Evolutionary conservation across 2,329 filamentous ascomycete genomes (phyloP).

Genomic region (Microsporum audouinii): DNA sequence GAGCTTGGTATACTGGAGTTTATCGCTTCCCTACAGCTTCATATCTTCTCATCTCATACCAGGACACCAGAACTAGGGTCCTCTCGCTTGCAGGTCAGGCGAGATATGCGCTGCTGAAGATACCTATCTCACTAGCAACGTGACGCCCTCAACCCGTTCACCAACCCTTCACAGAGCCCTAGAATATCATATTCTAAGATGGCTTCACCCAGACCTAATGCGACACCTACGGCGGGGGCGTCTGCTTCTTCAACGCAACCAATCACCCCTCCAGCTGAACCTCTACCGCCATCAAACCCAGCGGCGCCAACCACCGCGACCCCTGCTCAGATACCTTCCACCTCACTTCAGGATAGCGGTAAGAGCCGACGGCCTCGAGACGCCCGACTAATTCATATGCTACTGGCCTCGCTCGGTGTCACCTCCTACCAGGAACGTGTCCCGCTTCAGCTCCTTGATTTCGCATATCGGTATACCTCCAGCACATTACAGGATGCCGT

Average conservation of each 20-base stretch:
- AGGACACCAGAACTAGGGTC: background rate
- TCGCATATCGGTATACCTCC: slow-evolving; percentile 44
- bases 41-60: background rate
- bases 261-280: slow-evolving; percentile 27
- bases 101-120: background rate
- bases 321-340: slow-evolving; percentile 31
- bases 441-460: slow-evolving; percentile 42
- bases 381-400: slow-evolving; percentile 41
- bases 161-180: background rate
- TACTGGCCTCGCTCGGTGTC: slow-evolving; percentile 39
- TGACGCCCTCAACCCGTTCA: background rate
- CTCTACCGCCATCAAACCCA: slow-evolving; percentile 12
- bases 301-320: slow-evolving; percentile 14
- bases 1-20: background rate
- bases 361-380: slow-evolving; percentile 39
- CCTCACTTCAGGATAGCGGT: slow-evolving; percentile 36
- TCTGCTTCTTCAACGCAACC: slow-evolving; percentile 27
- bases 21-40: background rate
- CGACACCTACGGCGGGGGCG: slow-evolving; percentile 15
- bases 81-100: background rate
- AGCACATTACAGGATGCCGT: slow-evolving; percentile 42
- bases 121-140: background rate
- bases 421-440: slow-evolving; percentile 43
- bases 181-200: slow-evolving; percentile 3
- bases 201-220: slow-evolving; percentile 10